Evolutionary conservation across 2,329 filamentous ascomycete genomes (phyloP).

Genomic region (Trichoderma simmonsii): DNA sequence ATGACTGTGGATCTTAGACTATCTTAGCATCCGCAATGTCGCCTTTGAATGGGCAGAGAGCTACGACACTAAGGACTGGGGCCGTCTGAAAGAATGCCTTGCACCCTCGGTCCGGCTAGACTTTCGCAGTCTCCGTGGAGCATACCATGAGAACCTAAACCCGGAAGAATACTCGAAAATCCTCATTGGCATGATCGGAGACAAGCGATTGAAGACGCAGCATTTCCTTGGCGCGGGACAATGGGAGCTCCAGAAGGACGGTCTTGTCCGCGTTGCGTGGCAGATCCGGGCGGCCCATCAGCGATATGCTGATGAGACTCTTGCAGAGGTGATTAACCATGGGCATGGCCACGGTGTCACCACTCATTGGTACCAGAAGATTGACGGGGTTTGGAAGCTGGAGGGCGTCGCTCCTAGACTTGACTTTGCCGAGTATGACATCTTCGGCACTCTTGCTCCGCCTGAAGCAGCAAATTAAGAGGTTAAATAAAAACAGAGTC

Average conservation of each 20-base stretch:
- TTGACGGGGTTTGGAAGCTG: constrained; percentile 61
- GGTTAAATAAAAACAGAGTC: background rate
- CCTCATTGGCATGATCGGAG: constrained; percentile 43
- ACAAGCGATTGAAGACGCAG: constrained; percentile 60
- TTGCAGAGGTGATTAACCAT: constrained; percentile 51
- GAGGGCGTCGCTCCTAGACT: constrained; percentile 55
- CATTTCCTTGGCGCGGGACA: constrained; percentile 60
- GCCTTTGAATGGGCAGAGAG: constrained; percentile 63
- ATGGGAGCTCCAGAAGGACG: constrained; percentile 56
- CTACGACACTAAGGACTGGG: constrained; percentile 67
- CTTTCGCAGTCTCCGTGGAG: constrained; percentile 19
- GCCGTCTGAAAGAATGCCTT: constrained; percentile 57
- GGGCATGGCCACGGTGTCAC: constrained; percentile 59
- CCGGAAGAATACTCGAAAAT: constrained; percentile 17
- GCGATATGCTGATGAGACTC: constrained; percentile 51
- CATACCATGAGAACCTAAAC: constrained; percentile 18
- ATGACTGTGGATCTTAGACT: constrained; percentile 10
- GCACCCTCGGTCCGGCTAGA: constrained; percentile 42
- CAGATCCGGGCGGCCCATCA: constrained; percentile 62
- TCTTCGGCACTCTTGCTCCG: constrained; percentile 21
- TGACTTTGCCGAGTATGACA: constrained; percentile 54
- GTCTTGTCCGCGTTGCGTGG: constrained; percentile 58
- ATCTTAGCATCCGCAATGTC: constrained; percentile 19
- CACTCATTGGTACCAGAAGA: constrained; percentile 55
- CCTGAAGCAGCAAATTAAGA: background rate